phyloP scores from a whole-genome alignment of 75 land plant species.

The Pinus taeda region DNA sequence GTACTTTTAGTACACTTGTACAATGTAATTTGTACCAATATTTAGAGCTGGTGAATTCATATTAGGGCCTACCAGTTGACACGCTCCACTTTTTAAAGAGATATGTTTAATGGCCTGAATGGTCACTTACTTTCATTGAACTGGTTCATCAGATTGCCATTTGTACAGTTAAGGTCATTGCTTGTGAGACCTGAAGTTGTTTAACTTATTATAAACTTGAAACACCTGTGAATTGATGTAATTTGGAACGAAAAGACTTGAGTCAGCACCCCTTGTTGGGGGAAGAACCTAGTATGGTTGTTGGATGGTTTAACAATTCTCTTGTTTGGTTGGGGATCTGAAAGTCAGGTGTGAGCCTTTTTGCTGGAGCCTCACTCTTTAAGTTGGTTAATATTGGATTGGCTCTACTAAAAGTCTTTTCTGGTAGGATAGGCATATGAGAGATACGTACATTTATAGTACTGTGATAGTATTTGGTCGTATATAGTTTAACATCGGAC shows the following conservation, averaged over 20 bases:
- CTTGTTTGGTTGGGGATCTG: background rate
- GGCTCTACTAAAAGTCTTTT: background rate
- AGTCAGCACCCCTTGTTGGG: background rate
- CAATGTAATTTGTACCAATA: conserved; percentile 12
- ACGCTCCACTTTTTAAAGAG: background rate
- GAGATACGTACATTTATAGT: too few species aligned
- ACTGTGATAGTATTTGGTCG: background rate
- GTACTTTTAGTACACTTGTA: conserved; percentile 8
- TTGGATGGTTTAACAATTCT: background rate
- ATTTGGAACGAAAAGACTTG: background rate
- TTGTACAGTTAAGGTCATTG: conserved; percentile 1
- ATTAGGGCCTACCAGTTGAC: background rate
- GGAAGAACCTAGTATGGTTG: background rate
- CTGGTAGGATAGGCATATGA: background rate
- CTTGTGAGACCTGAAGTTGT: background rate
- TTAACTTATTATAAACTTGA: background rate
- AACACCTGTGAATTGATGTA: background rate
- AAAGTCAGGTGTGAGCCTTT: background rate
- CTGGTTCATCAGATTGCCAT: background rate
- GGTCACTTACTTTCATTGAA: conserved; percentile 6
- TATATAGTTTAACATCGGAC: background rate
- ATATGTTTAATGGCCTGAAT: conserved; percentile 1
- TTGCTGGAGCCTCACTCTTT: conserved; percentile 3
- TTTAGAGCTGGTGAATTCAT: background rate
- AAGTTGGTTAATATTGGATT: conserved; percentile 3